Percentiles rank a stretch among this genome's conserved stretches.
Conservation (phyloP, 331 rosid species). For the Quercus tomentella region DNA sequence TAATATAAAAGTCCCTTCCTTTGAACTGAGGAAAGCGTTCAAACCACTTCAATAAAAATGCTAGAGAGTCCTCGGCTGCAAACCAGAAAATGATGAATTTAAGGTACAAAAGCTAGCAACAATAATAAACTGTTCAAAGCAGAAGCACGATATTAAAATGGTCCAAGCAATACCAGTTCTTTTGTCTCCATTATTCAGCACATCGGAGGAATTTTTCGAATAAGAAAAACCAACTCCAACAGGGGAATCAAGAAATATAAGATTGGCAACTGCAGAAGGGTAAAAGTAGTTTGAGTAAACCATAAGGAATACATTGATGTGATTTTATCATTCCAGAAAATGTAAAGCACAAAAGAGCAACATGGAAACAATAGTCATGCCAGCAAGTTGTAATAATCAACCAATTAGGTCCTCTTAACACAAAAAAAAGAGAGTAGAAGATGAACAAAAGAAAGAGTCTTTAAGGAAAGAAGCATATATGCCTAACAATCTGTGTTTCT, state of each 20-base stretch:
- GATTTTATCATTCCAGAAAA: neutral
- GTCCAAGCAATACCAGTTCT: conserved; percentile 53
- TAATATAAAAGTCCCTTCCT: conserved; percentile 56
- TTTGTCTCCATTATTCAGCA: conserved; percentile 63
- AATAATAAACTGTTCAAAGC: neutral
- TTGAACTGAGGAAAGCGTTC: conserved; percentile 78
- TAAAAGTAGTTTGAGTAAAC: neutral
- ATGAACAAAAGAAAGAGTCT: neutral
- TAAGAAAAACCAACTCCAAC: conserved; percentile 94
- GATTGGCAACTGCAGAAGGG: conserved; percentile 65
- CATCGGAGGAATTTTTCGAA: conserved; percentile 68
- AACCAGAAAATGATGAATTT: conserved; percentile 1
- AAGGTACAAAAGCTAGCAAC: conserved; percentile 13
- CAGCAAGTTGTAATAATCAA: neutral
- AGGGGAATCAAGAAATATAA: conserved; percentile 78
- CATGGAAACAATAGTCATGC: neutral
- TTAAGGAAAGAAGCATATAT: neutral
- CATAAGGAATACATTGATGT: neutral
- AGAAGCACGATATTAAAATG: neutral
- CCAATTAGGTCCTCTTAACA: neutral
- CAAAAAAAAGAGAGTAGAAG: no score
- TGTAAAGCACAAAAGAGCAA: neutral
- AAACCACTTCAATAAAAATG: conserved; percentile 69
- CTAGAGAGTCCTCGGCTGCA: conserved; percentile 66
- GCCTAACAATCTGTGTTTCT: neutral